These are phyloP conservation scores for Nematocida parisii DNA, from an alignment of 371 early-diverging fungal genomes.

Conservation along the genomic window DNA sequence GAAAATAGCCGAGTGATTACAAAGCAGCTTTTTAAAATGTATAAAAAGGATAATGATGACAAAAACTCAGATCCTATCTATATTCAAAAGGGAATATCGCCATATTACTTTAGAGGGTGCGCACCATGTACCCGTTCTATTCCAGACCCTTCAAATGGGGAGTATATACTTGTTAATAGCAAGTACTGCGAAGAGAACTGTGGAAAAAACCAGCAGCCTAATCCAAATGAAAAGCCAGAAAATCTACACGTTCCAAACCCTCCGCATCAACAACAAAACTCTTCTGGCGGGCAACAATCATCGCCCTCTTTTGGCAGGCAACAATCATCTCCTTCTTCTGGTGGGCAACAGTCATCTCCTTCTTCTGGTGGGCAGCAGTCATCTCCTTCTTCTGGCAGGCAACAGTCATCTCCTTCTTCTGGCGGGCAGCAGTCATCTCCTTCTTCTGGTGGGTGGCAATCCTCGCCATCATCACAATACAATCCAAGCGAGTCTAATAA, in stretches of 20 bases:
- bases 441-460: too few relatives aligned
- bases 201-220: neutral
- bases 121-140: slow-evolving; percentile 30
- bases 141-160: slow-evolving; percentile 36
- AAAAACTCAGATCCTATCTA: neutral
- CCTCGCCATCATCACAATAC: too few relatives aligned
- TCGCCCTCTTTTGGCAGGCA: too few relatives aligned
- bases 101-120: slow-evolving; percentile 34
- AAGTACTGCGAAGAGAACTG: slow-evolving; percentile 30
- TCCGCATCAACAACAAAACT: neutral
- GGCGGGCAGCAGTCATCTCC: too few relatives aligned
- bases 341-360: too few relatives aligned
- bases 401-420: too few relatives aligned
- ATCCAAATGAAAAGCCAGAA: slow-evolving; percentile 1
- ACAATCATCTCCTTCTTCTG: too few relatives aligned
- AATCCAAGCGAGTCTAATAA: too few relatives aligned
- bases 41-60: neutral
- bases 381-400: too few relatives aligned
- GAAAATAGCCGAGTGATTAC: neutral
- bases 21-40: slow-evolving; percentile 36
- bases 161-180: slow-evolving; percentile 30
- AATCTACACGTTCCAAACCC: neutral
- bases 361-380: too few relatives aligned
- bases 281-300: neutral
- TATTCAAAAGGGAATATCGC: slow-evolving; percentile 21